A percentile compares a stretch with the other conserved stretches of the same genome.
Conservation (phyloP, 2,329 filamentous ascomycete species). For the Nothophaeocryptopus gaeumannii region DNA sequence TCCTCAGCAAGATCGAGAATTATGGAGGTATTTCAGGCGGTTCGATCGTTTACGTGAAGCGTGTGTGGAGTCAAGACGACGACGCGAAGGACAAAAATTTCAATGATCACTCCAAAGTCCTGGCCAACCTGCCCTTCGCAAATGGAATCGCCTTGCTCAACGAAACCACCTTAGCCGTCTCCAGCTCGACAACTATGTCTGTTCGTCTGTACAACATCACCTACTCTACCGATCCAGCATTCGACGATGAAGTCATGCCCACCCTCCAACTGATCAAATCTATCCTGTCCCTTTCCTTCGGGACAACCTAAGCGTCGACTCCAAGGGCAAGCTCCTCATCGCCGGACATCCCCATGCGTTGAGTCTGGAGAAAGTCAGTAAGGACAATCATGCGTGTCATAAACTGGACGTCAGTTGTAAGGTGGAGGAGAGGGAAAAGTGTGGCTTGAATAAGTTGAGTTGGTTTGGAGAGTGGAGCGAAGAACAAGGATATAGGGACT, state of each 20-base stretch:
- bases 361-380: slow-evolving; percentile 26
- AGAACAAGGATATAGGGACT: slow-evolving; percentile 31
- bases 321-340: slow-evolving; percentile 38
- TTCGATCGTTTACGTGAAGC: slow-evolving; percentile 37
- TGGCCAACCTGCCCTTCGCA: slow-evolving; percentile 40
- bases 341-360: slow-evolving; percentile 43
- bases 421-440: slow-evolving; percentile 32
- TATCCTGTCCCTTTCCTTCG: slow-evolving; percentile 33
- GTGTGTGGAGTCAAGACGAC: slow-evolving; percentile 8
- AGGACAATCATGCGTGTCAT: slow-evolving; percentile 25
- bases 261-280: slow-evolving; percentile 14
- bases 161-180: slow-evolving; percentile 38
- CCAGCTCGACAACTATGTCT: slow-evolving; percentile 35
- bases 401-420: slow-evolving; percentile 7
- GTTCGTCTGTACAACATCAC: slow-evolving; percentile 37
- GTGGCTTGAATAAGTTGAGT: slow-evolving; percentile 24
- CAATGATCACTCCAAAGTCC: slow-evolving; percentile 15
- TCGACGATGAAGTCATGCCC: background rate
- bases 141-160: slow-evolving; percentile 44
- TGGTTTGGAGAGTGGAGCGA: slow-evolving; percentile 42
- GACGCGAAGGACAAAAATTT: background rate
- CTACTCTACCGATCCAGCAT: background rate
- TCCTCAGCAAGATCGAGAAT: slow-evolving; percentile 40
- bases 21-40: slow-evolving; percentile 39
- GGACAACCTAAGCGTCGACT: slow-evolving; percentile 43